Conservation (phyloP, 441 rosid genomes). For the Raphanus hybrid region DNA sequence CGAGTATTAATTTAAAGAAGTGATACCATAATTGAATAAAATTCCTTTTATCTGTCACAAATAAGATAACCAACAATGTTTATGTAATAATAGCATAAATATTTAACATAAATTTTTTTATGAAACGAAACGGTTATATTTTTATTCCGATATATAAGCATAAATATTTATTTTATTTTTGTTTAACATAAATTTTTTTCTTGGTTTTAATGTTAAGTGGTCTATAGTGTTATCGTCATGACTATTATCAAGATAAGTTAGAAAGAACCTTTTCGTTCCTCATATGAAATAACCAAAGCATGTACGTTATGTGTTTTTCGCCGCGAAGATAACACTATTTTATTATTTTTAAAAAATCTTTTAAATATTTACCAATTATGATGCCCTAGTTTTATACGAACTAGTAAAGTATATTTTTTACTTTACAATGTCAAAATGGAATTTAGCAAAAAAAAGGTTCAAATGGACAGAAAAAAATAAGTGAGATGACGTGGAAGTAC, state of each 20-base stretch:
- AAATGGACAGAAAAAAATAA: too few relatives aligned
- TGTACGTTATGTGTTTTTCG: neutral
- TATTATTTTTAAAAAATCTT: too few relatives aligned
- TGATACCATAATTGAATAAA: conserved; percentile 14
- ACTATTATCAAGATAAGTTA: neutral
- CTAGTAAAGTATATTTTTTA: too few relatives aligned
- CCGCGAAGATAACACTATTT: too few relatives aligned
- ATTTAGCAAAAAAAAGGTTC: too few relatives aligned
- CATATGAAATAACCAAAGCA: neutral
- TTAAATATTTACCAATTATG: too few relatives aligned
- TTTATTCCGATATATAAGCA: neutral
- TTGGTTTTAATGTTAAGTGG: neutral
- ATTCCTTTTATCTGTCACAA: neutral
- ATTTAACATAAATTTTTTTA: too few relatives aligned
- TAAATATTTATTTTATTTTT: too few relatives aligned
- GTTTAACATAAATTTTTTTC: too few relatives aligned
- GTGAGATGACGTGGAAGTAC: conserved; percentile 34
- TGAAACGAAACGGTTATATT: neutral
- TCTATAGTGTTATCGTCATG: neutral
- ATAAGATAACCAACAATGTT: neutral
- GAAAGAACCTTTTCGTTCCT: neutral
- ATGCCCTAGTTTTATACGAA: too few relatives aligned
- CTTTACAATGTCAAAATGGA: too few relatives aligned
- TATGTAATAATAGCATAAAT: conserved; percentile 14
- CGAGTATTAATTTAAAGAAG: too few relatives aligned